Conservation (phyloP, 78 protist genomes). For the Bodo saltans region DNA sequence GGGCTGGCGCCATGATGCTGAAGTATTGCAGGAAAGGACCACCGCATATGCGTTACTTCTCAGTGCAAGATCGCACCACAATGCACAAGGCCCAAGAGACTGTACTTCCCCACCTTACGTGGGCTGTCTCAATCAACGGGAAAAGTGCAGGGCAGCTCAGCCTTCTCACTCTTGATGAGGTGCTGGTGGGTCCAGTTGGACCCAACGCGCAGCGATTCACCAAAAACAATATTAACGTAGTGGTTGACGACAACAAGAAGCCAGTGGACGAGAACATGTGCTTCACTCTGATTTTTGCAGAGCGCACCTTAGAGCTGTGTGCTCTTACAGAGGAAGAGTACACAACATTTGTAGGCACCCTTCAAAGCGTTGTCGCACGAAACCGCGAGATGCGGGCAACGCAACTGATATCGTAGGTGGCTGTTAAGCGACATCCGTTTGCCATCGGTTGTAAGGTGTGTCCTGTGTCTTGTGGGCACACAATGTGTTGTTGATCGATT, state of each 20-base stretch:
- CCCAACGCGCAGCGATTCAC: not conserved
- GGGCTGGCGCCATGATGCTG: not conserved
- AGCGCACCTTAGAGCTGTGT: not conserved
- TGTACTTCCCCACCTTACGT: not conserved
- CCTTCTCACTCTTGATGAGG: not conserved
- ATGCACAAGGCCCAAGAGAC: not conserved
- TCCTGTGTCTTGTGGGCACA: too few species aligned
- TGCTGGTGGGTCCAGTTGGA: not conserved
- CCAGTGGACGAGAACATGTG: not conserved
- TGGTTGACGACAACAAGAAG: not conserved
- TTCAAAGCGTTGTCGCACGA: too few species aligned
- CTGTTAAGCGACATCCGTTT: too few species aligned
- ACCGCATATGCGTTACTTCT: not conserved
- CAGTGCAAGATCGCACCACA: not conserved
- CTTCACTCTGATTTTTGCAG: not conserved
- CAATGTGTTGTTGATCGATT: too few species aligned
- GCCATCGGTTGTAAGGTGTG: too few species aligned
- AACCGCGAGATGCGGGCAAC: too few species aligned
- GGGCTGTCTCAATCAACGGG: not conserved
- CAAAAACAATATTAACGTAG: not conserved
- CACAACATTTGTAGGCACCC: too few species aligned
- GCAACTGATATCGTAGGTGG: too few species aligned
- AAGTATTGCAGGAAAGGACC: not conserved
- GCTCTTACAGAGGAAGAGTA: not conserved
- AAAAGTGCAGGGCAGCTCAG: not conserved